Conservation (phyloP, 116 monocot species). For the Dioscorea cayenensis region DNA sequence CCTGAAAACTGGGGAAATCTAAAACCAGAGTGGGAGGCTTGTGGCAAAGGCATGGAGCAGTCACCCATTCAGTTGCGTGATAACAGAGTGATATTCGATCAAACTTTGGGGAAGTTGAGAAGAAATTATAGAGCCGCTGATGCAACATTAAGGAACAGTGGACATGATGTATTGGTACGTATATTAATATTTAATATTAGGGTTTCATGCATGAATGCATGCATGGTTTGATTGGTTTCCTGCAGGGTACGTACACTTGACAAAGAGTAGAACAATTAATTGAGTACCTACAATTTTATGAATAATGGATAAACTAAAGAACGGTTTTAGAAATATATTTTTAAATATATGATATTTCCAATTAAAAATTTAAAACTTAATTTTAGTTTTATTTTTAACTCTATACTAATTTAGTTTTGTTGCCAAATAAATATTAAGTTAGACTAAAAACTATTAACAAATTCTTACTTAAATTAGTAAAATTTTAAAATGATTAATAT, state of each 20-base stretch:
- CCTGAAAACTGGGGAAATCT: slow-evolving; percentile 14
- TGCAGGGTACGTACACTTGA: too few species aligned
- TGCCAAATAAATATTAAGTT: too few species aligned
- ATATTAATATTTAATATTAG: not conserved
- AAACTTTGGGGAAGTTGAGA: slow-evolving; percentile 8
- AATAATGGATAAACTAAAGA: too few species aligned
- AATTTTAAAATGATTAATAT: not conserved
- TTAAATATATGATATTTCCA: too few species aligned
- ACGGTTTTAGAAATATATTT: too few species aligned
- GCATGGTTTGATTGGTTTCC: too few species aligned
- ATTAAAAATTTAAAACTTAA: too few species aligned
- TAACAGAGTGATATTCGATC: slow-evolving; percentile 11
- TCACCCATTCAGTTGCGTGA: slow-evolving; percentile 16
- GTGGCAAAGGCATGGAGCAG: slow-evolving; percentile 13
- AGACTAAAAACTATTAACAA: too few species aligned
- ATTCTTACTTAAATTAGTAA: not conserved
- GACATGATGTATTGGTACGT: slow-evolving; percentile 35
- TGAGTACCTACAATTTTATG: not conserved
- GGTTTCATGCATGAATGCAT: not conserved
- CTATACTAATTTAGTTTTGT: too few species aligned
- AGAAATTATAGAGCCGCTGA: slow-evolving; percentile 14
- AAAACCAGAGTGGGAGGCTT: slow-evolving; percentile 15
- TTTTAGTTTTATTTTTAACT: too few species aligned
- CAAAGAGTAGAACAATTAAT: not conserved
- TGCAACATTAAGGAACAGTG: slow-evolving; percentile 27